Evolutionary conservation across 2,329 filamentous ascomycete genomes (phyloP).

Genomic region (Nemania serpens): DNA sequence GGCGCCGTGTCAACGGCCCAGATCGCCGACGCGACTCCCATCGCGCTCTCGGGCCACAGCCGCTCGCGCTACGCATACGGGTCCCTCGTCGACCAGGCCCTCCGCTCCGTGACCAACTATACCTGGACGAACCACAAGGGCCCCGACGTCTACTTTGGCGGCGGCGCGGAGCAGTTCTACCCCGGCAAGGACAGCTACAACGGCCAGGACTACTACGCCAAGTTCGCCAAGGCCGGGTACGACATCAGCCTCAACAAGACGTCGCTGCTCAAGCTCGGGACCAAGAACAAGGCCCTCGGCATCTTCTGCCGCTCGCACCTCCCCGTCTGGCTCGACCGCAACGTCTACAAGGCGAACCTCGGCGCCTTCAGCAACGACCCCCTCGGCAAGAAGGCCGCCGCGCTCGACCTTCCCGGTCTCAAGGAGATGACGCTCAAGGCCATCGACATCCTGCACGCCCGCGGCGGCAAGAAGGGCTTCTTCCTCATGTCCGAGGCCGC

Average conservation of each 20-base stretch:
- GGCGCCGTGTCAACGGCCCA: slow-evolving; percentile 79
- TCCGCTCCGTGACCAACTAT: slow-evolving; percentile 79
- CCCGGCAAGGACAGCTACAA: slow-evolving; percentile 66
- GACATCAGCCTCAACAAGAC: slow-evolving; percentile 76
- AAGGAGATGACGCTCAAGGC: slow-evolving; percentile 92
- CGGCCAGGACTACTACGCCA: slow-evolving; percentile 77
- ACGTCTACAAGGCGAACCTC: slow-evolving; percentile 76
- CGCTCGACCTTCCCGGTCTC: slow-evolving; percentile 77
- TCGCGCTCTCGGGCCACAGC: slow-evolving; percentile 74
- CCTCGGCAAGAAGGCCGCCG: slow-evolving; percentile 64
- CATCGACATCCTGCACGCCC: slow-evolving; percentile 73
- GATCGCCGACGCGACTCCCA: slow-evolving; percentile 81
- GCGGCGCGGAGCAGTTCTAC: slow-evolving; percentile 81
- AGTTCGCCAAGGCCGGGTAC: slow-evolving; percentile 75
- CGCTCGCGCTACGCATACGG: slow-evolving; percentile 71
- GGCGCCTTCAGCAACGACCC: slow-evolving; percentile 69
- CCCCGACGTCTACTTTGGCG: slow-evolving; percentile 82
- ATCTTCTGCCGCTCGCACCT: slow-evolving; percentile 78
- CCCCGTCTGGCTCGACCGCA: slow-evolving; percentile 85
- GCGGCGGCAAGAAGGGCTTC: slow-evolving; percentile 73
- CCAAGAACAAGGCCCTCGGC: slow-evolving; percentile 69
- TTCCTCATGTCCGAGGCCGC: slow-evolving; percentile 89
- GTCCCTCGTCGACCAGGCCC: slow-evolving; percentile 73
- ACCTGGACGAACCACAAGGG: slow-evolving; percentile 77
- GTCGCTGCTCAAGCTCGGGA: slow-evolving; percentile 61